A percentile compares a stretch with the other conserved stretches of the same genome.
phyloP scores from a whole-genome alignment of 2,329 filamentous ascomycete genomes.

The Botrytis squamosa region DNA sequence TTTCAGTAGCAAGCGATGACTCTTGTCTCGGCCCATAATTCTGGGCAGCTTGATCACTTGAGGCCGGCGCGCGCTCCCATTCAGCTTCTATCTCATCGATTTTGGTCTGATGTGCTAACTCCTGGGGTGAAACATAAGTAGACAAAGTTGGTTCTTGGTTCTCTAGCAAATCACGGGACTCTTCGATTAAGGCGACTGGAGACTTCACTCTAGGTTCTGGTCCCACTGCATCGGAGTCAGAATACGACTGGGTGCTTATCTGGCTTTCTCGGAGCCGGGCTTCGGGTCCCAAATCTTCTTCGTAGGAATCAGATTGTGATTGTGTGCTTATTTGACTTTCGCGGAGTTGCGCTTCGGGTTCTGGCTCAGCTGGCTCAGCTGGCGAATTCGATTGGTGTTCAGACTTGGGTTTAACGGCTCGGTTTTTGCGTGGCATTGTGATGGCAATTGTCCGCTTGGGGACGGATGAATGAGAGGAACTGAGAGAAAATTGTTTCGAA shows the following conservation, averaged over 20 bases:
- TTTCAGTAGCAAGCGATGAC: background rate
- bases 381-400: background rate
- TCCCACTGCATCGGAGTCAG: background rate
- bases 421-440: background rate
- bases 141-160: background rate
- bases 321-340: background rate
- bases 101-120: accelerated
- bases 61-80: background rate
- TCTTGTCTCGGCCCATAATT: background rate
- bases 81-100: background rate
- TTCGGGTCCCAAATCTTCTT: background rate
- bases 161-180: background rate
- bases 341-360: background rate
- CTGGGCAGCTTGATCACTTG: background rate
- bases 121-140: background rate
- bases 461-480: background rate
- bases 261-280: background rate
- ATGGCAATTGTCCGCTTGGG: background rate
- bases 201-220: background rate
- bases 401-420: background rate
- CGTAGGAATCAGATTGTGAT: background rate
- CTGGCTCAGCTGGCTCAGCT: background rate
- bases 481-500: background rate
- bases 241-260: background rate
- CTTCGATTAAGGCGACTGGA: background rate